phyloP scores from a whole-genome alignment of 192 early-diverging fungal species.

The Coemansia guatemalensis region DNA sequence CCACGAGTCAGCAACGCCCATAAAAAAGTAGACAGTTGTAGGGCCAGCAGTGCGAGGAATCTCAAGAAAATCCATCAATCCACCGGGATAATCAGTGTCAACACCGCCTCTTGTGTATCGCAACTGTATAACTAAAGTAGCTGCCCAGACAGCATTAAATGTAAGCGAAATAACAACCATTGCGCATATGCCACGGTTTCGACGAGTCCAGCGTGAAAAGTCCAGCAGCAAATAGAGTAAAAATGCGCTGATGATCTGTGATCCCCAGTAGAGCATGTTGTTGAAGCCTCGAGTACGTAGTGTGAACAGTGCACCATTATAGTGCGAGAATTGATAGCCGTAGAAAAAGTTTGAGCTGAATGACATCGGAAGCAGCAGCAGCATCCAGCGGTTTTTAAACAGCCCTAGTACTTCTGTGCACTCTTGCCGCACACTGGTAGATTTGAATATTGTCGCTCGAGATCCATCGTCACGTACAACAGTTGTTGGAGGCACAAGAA shows the following conservation, averaged over 20 bases:
- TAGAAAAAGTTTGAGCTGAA: slow-evolving; percentile 79
- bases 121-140: slow-evolving; percentile 59
- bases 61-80: slow-evolving; percentile 37
- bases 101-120: slow-evolving; percentile 46
- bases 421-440: slow-evolving; percentile 59
- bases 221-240: slow-evolving; percentile 67
- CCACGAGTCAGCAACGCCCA: slow-evolving; percentile 76
- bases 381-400: slow-evolving; percentile 68
- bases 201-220: slow-evolving; percentile 55
- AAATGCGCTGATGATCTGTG: slow-evolving; percentile 71
- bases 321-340: slow-evolving; percentile 65
- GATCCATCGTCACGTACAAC: slow-evolving; percentile 72
- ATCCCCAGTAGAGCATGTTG: slow-evolving; percentile 76
- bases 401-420: slow-evolving; percentile 57
- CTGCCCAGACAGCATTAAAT: slow-evolving; percentile 60
- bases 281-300: slow-evolving; percentile 71
- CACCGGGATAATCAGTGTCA: slow-evolving; percentile 30
- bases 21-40: slow-evolving; percentile 66
- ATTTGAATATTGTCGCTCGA: slow-evolving; percentile 58
- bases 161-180: slow-evolving; percentile 39
- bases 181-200: slow-evolving; percentile 59
- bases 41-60: slow-evolving; percentile 56
- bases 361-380: slow-evolving; percentile 72
- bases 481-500: slow-evolving; percentile 58
- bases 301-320: slow-evolving; percentile 64